Evolutionary conservation across 2,329 filamentous ascomycete species (phyloP).

Genomic region (Aspergillus udagawae): DNA sequence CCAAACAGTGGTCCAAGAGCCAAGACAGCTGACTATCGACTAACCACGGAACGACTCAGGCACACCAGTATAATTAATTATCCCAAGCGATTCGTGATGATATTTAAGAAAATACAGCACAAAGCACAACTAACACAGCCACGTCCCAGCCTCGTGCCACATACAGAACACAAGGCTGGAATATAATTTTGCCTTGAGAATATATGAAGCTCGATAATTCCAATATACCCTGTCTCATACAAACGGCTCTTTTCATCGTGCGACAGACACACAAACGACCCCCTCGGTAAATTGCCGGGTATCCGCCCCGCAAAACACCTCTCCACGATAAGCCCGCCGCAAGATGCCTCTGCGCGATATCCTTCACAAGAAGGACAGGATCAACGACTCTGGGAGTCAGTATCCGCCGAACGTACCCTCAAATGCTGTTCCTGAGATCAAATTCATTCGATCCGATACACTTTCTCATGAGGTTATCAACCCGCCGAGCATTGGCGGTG

Average conservation of each 20-base stretch:
- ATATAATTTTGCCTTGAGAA: neutral
- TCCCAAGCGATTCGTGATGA: neutral
- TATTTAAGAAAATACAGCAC: neutral
- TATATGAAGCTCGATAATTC: neutral
- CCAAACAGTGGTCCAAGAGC: neutral
- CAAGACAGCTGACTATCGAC: neutral
- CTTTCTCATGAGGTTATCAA: constrained; percentile 72
- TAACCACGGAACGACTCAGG: neutral
- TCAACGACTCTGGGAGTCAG: constrained; percentile 29
- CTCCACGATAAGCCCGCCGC: constrained; percentile 4
- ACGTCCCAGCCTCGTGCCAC: neutral
- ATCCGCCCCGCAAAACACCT: constrained; percentile 1
- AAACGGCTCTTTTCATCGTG: neutral
- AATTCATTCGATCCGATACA: constrained; percentile 81
- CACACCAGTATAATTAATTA: neutral
- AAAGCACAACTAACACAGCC: neutral
- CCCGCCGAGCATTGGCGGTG: constrained; percentile 57
- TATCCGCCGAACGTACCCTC: constrained; percentile 45
- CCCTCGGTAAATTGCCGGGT: constrained; percentile 1
- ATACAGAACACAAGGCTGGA: neutral
- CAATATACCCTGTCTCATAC: neutral
- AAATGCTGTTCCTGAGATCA: constrained; percentile 62
- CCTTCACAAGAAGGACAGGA: constrained; percentile 60
- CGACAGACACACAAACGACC: neutral
- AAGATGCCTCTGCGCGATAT: constrained; percentile 59